Base-by-base conservation (phyloP, 805 yeast genomes). In the Suhomyces kilbournensis region DNA sequence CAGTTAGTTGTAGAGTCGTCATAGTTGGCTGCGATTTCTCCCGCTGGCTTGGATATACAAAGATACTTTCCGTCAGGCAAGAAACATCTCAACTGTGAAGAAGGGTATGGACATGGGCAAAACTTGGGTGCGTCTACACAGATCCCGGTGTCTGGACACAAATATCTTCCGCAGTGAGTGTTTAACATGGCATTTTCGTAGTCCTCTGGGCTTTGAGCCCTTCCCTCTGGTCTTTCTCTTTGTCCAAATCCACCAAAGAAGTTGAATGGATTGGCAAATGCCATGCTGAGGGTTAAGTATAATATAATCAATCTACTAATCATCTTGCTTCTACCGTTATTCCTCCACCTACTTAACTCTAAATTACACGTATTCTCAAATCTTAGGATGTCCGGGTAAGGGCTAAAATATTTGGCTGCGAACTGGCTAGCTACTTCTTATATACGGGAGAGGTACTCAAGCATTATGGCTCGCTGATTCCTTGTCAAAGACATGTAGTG, bases 71-170 rank as follows among this genome's bases (percentile, higher is more conserved):
- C 78, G 56, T 82, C 84, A 0, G 97, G 96, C 40, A 89, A 72
- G 2, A 79, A 65, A 68, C 99, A 94, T 62, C 89, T 87, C 55
- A 88, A 62, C 65, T 93, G 97, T 1, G 96, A 85, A 53, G 84
- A 82, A 1, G 97, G 94, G 64, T 83, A 93, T 2, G 90, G 90
- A 66, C 99, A 94, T 1, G 97, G 97, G 66, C 99, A 94, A 48
- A 85, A 88, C 7, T 77, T 59, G 0, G 90, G 82, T 1, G 69
- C 61, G 1, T 77, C 76, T 0, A 90, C 99, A 72, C 99, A 94
- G 8, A 76, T 76, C 40, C 84, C 74, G 0, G 97, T 90, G 59
- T 85, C 96, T 3, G 90, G 90, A 65, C 99, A 94, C 34, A 93
- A 69, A 65, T 85, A 93, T 5, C 74, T 72, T 8, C 70, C 68